Conservation (phyloP, 306 rosid species). For the Canavalia ensiformis region DNA sequence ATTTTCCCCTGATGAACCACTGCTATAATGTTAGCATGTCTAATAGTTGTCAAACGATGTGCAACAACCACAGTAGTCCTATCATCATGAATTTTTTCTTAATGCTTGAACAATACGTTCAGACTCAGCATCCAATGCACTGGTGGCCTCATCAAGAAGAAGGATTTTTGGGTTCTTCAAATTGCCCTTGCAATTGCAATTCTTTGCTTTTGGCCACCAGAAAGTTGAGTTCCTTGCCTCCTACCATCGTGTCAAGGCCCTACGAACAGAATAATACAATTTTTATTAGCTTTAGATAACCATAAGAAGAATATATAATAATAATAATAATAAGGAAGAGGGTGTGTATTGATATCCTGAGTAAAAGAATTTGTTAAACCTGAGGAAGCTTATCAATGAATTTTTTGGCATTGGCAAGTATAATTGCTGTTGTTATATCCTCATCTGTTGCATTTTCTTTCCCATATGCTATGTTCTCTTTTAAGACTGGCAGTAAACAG, state of each 20-base stretch:
- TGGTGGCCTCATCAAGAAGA: constrained; percentile 93
- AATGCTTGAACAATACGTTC: constrained; percentile 94
- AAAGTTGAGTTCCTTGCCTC: constrained; percentile 84
- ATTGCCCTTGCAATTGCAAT: constrained; percentile 95
- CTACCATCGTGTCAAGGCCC: constrained; percentile 85
- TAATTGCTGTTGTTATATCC: constrained; percentile 68
- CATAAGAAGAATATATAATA: no score
- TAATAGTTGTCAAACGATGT: constrained; percentile 89
- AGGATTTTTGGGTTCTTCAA: constrained; percentile 79
- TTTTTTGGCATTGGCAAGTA: constrained; percentile 86
- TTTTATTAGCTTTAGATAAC: not conserved
- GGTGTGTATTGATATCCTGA: not conserved
- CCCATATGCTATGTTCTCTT: constrained; percentile 80
- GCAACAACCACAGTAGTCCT: constrained; percentile 89
- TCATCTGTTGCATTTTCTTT: constrained; percentile 79
- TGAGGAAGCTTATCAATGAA: constrained; percentile 78
- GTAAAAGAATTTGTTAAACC: constrained; percentile 46
- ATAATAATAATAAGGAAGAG: no score
- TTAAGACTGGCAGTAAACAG: constrained; percentile 68
- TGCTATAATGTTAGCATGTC: constrained; percentile 79
- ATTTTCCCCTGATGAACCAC: constrained; percentile 89
- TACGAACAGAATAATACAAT: constrained; percentile 39
- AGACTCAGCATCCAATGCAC: constrained; percentile 88
- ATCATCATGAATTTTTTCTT: constrained; percentile 62
- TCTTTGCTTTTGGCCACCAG: constrained; percentile 96